Percentiles rank a stretch among this genome's conserved stretches.
phyloP scores from a whole-genome alignment of 257 asterid genomes.

The Salvia hispanica region DNA sequence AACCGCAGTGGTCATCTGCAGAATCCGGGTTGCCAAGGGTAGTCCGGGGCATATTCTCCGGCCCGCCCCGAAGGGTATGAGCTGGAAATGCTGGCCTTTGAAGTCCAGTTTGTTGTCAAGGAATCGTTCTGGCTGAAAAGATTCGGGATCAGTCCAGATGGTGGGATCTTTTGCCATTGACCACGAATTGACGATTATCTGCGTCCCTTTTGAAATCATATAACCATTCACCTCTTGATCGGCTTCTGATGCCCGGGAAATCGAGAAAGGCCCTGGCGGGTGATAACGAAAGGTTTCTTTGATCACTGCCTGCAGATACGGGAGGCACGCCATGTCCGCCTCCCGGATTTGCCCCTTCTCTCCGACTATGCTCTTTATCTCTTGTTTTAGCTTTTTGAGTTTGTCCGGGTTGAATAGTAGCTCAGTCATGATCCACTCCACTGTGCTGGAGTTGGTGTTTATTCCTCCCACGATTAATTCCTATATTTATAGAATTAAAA shows the following conservation, averaged over 20 bases:
- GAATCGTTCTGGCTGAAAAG: slow-evolving; percentile 37
- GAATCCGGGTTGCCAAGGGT: slow-evolving; percentile 34
- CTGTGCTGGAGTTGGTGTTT: slow-evolving; percentile 19
- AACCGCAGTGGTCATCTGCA: slow-evolving; percentile 29
- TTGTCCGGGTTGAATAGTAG: slow-evolving; percentile 30
- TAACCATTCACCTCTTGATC: slow-evolving; percentile 31
- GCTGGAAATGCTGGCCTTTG: slow-evolving; percentile 41
- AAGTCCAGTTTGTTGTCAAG: slow-evolving; percentile 14
- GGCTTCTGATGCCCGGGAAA: slow-evolving; percentile 18
- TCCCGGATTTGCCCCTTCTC: slow-evolving; percentile 19
- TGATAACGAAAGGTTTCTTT: slow-evolving; percentile 35
- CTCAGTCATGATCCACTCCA: slow-evolving; percentile 50
- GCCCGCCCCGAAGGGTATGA: slow-evolving; percentile 42
- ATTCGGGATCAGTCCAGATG: slow-evolving; percentile 35
- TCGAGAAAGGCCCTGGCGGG: slow-evolving; percentile 30
- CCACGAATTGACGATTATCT: slow-evolving; percentile 38
- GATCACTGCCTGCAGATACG: slow-evolving; percentile 41
- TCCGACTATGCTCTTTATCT: slow-evolving; percentile 24
- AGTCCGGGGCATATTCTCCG: slow-evolving; percentile 40
- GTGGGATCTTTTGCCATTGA: slow-evolving; percentile 38
- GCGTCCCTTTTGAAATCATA: slow-evolving; percentile 36
- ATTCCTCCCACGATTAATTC: slow-evolving; percentile 24
- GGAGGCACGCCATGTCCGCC: slow-evolving; percentile 33
- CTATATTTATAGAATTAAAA: no score
- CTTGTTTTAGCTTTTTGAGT: slow-evolving; percentile 28